Evolutionary conservation across 1,284 basidiomycete species (phyloP).

Genomic region (Volvariella surrecta): DNA sequence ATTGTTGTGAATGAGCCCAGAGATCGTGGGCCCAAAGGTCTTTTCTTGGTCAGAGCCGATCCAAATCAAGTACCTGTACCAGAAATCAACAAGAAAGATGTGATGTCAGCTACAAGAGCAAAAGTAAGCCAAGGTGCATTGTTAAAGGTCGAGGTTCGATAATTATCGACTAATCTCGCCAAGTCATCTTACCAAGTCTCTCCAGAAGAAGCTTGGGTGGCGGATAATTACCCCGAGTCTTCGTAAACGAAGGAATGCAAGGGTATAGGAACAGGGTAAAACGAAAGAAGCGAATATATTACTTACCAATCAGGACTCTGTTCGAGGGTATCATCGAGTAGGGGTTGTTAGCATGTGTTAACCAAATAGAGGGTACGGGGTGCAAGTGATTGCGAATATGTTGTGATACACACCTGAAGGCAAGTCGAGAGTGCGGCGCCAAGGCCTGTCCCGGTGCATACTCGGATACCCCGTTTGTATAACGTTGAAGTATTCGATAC

Average conservation of each 20-base stretch:
- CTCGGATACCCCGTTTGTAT: constrained; percentile 71
- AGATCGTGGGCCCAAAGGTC: constrained; percentile 75
- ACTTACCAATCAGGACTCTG: constrained; percentile 55
- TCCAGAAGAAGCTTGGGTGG: background rate
- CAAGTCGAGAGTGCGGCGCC: constrained; percentile 75
- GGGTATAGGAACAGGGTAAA: too few species aligned
- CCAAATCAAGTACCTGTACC: constrained; percentile 56
- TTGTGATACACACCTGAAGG: constrained; percentile 41
- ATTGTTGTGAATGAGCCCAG: constrained; percentile 52
- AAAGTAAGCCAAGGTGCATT: too few species aligned
- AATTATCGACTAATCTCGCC: too few species aligned
- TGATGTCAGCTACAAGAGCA: too few species aligned
- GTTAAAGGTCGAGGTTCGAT: background rate
- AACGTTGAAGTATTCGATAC: constrained; percentile 71
- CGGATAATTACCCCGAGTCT: constrained; percentile 14
- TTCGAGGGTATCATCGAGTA: constrained; percentile 4
- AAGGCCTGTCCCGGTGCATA: constrained; percentile 79
- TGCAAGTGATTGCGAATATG: background rate
- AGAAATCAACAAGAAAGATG: background rate
- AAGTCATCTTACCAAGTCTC: background rate
- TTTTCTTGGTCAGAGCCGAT: constrained; percentile 73
- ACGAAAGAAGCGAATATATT: too few species aligned
- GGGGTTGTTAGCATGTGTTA: background rate
- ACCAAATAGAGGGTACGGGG: background rate
- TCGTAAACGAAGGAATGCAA: too few species aligned